Evolutionary conservation across 495 filamentous ascomycete species (phyloP), one percentile per base, ranked within the genome.

Genomic region (Neurospora terricola): DNA sequence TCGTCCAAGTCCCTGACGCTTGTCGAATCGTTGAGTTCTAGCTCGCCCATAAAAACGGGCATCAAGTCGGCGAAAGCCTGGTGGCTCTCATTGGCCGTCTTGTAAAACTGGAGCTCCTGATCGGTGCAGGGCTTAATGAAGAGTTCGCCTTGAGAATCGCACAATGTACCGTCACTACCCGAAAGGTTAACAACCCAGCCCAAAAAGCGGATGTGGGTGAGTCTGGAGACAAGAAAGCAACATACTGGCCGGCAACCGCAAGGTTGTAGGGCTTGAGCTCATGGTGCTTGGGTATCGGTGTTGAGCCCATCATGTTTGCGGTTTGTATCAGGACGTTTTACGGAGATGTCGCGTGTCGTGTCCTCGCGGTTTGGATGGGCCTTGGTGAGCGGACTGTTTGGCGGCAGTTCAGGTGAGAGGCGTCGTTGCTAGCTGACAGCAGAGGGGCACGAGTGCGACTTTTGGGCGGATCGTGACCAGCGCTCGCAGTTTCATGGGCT

Each of bases 71-170:
- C 87, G 76, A 98, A 91, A 5, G 84, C 86, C 23, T 90, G 90
- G 77, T 97, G 94, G 18, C 84, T 78, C 10, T 73, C 72, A 70
- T 81, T 77, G 45, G 90, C 90, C 36, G 90, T 88, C 82, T 98
- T 90, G 88, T 99, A 99, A 83, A 99, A 99, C 36, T 89, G 88
- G 73, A 97, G 89, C 83, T 99, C 96, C 72, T 89, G 87, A 54
- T 88, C 81, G 8, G 93, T 97, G 82, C 96, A 98, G 38, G 96
- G 96, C 82, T 99, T 99, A 80, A 98, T 93, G 78, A 99, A 91
- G 21, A 98, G 85, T 72, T 91, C 88, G 77, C 96, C 96, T 69
- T 92, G 91, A 71, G 86, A 83, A 77, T 97, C 94, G 79, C 91
- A 94, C 74, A 97, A 89, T 62, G 97, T 94, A 75, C 96, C 96